phyloP scores from a whole-genome alignment of 2,329 filamentous ascomycete genomes.

The Exserohilum turcica region DNA sequence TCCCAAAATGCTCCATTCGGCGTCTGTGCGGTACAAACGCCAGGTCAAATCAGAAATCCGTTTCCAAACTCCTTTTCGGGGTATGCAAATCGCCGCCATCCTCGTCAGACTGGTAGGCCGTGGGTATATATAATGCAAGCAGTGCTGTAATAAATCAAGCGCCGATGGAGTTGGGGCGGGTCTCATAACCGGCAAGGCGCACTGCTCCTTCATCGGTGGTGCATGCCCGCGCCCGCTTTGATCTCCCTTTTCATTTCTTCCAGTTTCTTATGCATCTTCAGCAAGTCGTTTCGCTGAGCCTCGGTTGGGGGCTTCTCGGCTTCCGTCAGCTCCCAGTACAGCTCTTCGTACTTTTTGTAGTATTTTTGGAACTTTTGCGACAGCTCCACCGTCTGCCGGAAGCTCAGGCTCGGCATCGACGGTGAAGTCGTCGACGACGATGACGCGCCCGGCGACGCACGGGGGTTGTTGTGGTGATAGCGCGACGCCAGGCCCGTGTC shows the following conservation, averaged over 20 bases:
- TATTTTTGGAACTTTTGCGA: slow-evolving; percentile 61
- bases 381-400: slow-evolving; percentile 53
- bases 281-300: slow-evolving; percentile 58
- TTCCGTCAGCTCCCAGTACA: slow-evolving; percentile 57
- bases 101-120: slow-evolving; percentile 13
- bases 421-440: slow-evolving; percentile 44
- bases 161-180: slow-evolving; percentile 13
- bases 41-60: slow-evolving; percentile 1
- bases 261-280: slow-evolving; percentile 59
- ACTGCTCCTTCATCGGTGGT: slow-evolving; percentile 28
- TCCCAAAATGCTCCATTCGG: slow-evolving; percentile 18
- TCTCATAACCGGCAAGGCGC: slow-evolving; percentile 3
- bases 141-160: slow-evolving; percentile 20
- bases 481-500: slow-evolving; percentile 44
- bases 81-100: slow-evolving; percentile 25
- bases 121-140: slow-evolving; percentile 30
- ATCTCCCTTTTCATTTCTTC: slow-evolving; percentile 65
- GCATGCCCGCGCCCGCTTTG: slow-evolving; percentile 42
- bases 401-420: slow-evolving; percentile 45
- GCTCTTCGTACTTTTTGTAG: slow-evolving; percentile 62
- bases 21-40: slow-evolving; percentile 12
- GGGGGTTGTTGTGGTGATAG: slow-evolving; percentile 40
- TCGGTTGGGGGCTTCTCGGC: slow-evolving; percentile 51
- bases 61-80: slow-evolving; percentile 22
- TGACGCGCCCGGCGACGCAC: slow-evolving; percentile 42